Conservation (phyloP, 1,139 yeast genomes). For the Yamadazyma buinensis region DNA sequence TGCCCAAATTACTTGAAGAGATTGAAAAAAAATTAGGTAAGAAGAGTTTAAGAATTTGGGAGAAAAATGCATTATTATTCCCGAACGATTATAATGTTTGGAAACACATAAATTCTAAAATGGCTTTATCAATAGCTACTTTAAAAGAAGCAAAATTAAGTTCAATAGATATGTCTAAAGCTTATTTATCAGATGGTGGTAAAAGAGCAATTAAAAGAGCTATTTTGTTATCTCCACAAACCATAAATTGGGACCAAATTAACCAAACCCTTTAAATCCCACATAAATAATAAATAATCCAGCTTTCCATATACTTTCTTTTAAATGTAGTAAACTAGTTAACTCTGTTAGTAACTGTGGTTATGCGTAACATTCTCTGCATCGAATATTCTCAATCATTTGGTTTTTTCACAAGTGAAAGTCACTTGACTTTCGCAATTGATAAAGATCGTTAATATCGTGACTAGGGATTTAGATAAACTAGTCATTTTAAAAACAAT, state of each 20-base stretch:
- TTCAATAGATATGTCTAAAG: constrained; percentile 49
- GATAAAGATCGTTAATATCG: constrained; percentile 8
- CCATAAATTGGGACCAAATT: no score
- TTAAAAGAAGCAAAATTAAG: constrained; percentile 50
- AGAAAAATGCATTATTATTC: constrained; percentile 65
- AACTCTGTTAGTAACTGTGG: no score
- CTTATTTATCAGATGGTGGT: constrained; percentile 45
- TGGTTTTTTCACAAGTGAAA: no score
- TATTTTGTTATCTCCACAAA: constrained; percentile 28
- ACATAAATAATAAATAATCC: no score
- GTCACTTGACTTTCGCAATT: constrained; percentile 1
- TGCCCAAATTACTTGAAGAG: constrained; percentile 59
- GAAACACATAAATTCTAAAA: constrained; percentile 52
- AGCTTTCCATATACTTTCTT: no score
- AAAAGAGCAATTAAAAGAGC: constrained; percentile 60
- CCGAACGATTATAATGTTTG: constrained; percentile 71
- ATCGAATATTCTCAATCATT: no score
- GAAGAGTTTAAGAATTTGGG: constrained; percentile 42
- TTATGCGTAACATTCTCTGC: no score
- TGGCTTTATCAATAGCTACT: constrained; percentile 45
- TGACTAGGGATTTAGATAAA: constrained; percentile 5
- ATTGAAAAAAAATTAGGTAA: constrained; percentile 32
- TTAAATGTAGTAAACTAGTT: no score
- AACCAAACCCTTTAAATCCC: no score
- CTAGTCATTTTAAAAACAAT: neutral